Evolutionary conservation across 2,329 filamentous ascomycete species (phyloP).

Genomic region (Aspergillus persii): DNA sequence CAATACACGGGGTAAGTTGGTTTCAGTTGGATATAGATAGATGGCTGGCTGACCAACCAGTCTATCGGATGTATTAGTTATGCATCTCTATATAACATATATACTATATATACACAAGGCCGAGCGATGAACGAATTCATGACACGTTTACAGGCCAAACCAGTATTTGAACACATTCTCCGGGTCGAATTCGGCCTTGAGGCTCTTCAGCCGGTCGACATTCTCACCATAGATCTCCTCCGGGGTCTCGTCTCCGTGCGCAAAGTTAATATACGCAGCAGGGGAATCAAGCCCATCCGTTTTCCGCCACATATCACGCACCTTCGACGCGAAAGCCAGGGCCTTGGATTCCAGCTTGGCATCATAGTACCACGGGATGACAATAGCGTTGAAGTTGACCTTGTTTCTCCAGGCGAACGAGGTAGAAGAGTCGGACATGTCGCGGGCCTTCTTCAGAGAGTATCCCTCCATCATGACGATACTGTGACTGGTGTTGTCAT

Average conservation of each 20-base stretch:
- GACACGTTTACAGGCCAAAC: not conserved
- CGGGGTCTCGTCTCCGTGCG: not conserved
- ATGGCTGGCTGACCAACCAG: not conserved
- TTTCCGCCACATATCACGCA: constrained; percentile 4
- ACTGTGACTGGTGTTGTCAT: not conserved
- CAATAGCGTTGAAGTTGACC: constrained; percentile 5
- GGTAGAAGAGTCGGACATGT: not conserved
- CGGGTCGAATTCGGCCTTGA: constrained; percentile 2
- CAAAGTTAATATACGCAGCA: constrained; percentile 4
- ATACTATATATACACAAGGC: not conserved
- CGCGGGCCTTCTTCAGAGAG: not conserved
- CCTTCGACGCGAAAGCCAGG: not conserved
- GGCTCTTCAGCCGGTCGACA: not conserved
- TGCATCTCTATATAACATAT: not conserved
- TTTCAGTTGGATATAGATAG: not conserved
- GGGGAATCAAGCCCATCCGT: constrained; percentile 5
- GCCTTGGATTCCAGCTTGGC: not conserved
- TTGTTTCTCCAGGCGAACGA: constrained; percentile 5
- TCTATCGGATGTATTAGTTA: not conserved
- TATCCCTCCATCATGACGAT: not conserved
- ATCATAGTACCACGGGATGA: constrained; percentile 3
- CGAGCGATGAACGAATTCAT: not conserved
- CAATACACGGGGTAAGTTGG: not conserved
- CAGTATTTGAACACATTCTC: not conserved
- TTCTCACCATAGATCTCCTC: constrained; percentile 2